Percentiles rank a stretch among this genome's conserved stretches.
These are phyloP conservation scores for Phragmites australis DNA, from an alignment of 176 grass and related monocot genomes.

Conservation along the genomic window DNA sequence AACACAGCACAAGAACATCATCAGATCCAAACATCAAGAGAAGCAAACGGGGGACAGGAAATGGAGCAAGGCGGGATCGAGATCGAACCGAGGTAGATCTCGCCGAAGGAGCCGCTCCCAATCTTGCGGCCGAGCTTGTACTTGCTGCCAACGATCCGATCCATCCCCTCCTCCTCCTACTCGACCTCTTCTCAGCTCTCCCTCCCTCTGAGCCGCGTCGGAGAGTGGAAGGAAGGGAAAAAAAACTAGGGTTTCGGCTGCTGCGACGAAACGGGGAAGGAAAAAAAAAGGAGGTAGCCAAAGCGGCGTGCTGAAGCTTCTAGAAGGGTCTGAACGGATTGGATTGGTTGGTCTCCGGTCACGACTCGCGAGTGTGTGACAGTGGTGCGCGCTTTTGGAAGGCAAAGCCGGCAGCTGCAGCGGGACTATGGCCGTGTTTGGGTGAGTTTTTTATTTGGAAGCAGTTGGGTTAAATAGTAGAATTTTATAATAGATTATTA, in stretches of 20 bases:
- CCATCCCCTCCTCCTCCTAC: slow-evolving; percentile 32
- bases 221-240: background rate
- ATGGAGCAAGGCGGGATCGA: background rate
- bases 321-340: slow-evolving; percentile 27
- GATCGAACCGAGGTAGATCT: slow-evolving; percentile 69
- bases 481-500: no score
- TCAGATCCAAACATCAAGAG: slow-evolving; percentile 33
- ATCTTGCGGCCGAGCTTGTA: slow-evolving; percentile 78
- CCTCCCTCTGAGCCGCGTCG: background rate
- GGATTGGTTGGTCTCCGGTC: background rate
- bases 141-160: slow-evolving; percentile 65
- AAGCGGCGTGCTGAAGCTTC: slow-evolving; percentile 28
- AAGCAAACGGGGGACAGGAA: background rate
- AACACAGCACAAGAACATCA: slow-evolving; percentile 2
- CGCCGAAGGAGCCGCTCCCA: slow-evolving; percentile 76
- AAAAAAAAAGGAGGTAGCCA: background rate
- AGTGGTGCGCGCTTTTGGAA: background rate
- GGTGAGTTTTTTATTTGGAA: no score
- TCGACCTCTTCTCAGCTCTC: background rate
- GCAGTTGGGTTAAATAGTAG: no score
- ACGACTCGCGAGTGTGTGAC: background rate
- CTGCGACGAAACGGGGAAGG: background rate
- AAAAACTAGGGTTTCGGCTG: slow-evolving; percentile 40
- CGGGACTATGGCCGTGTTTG: background rate
- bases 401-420: background rate